Base-by-base conservation (phyloP, 371 early-diverging fungal species). In the Rhizomucor miehei region DNA sequence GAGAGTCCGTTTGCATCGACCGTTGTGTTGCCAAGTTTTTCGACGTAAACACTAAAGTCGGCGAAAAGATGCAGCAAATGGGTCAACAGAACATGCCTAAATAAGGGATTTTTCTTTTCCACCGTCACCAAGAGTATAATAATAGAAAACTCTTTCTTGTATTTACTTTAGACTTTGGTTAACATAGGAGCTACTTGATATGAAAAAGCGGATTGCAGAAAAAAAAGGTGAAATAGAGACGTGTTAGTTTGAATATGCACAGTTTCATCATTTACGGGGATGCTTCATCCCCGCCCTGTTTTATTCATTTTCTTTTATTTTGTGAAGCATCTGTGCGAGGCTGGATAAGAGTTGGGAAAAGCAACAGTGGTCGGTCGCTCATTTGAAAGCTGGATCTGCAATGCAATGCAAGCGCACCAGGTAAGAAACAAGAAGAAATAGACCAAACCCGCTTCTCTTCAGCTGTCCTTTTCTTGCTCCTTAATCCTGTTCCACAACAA, bases 1-100 rank as follows among this genome's bases (percentile, higher is more conserved):
- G 93, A 47, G 95, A 96, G 73, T 85, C 91, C 2, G 93, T 91
- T 12, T 96, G 96, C 67, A 76, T 90, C 24, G 95, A 96, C 67
- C 84, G 93, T 36, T 92, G 94, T 63, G 93, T 90, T 25, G 65
- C 82, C 60, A 94, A 94, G 73, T 92, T 81, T 71, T 83, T 92
- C 65, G 80, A 89, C 53, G 87, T 89, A 57, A 85, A 86, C 69
- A 80, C 75, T 60, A 85, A 85, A 47, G 82, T 92, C 57, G 87
- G 89, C 49, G 77, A 81, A 49, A 78, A 81, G 63, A 69, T 89
- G 66, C 69, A 82, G 46, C 67, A 81, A 47, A 70, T 74, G 46
- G 76, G 75, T 8, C 74, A 67, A 57, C 60, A 63, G 46, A 59
- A 53, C 44, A 57, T 54, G 44, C 29, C 44, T 35, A 56, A 52